Conservation (phyloP, 768 basidiomycete species). For the Tulasnella sp. region DNA sequence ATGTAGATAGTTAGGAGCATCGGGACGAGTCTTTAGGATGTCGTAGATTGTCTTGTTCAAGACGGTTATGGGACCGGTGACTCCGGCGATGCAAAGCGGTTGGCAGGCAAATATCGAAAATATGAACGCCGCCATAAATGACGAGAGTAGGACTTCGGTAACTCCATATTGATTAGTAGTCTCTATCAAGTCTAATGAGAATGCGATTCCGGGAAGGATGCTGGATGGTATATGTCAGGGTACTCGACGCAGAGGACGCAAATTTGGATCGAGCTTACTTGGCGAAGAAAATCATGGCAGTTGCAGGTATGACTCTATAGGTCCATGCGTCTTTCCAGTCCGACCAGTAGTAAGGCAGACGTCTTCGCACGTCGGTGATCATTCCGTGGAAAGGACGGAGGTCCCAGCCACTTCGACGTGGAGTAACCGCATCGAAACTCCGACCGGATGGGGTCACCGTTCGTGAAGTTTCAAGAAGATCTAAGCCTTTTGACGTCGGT, state of each 20-base stretch:
- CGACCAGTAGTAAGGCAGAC: constrained; percentile 66
- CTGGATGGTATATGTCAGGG: constrained; percentile 26
- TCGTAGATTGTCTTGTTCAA: constrained; percentile 84
- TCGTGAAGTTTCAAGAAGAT: neutral
- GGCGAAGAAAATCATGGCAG: constrained; percentile 74
- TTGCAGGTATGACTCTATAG: constrained; percentile 80
- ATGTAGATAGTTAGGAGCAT: constrained; percentile 65
- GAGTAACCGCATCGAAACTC: neutral
- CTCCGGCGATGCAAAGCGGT: constrained; percentile 84
- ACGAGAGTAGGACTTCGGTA: constrained; percentile 62
- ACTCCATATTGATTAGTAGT: constrained; percentile 86
- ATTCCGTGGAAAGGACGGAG: constrained; percentile 40
- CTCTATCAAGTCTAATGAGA: constrained; percentile 84
- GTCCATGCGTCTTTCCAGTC: constrained; percentile 93
- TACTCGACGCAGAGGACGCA: neutral
- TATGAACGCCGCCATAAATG: constrained; percentile 82
- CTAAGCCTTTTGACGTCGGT: neutral
- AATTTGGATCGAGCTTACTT: constrained; percentile 39
- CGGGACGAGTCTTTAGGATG: constrained; percentile 45
- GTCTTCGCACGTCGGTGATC: constrained; percentile 48
- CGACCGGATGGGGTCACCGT: neutral
- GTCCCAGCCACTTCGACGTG: neutral
- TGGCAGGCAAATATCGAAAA: constrained; percentile 84
- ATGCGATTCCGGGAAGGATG: constrained; percentile 84
- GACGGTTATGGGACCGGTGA: constrained; percentile 88